These are phyloP conservation scores for Tolypocladium endophyticum DNA, from an alignment of 2,329 filamentous ascomycete species.

Conservation along the genomic window DNA sequence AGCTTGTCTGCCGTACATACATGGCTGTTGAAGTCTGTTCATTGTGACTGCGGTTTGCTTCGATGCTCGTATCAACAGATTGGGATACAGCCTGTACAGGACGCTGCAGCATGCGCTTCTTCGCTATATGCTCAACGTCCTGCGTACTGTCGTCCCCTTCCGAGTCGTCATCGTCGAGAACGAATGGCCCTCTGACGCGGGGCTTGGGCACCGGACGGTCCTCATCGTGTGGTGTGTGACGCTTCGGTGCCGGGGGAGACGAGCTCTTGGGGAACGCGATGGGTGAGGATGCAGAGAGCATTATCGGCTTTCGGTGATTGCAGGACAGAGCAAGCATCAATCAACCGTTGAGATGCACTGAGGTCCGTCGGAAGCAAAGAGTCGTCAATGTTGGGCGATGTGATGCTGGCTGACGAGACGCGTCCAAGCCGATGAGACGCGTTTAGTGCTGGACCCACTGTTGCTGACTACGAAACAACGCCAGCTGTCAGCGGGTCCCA, in stretches of 20 bases:
- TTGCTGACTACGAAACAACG: not conserved
- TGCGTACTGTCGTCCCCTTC: slow-evolving; percentile 6
- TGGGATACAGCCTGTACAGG: slow-evolving; percentile 3
- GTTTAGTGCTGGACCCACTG: slow-evolving; percentile 14
- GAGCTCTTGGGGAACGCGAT: slow-evolving; percentile 44
- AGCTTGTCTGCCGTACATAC: not conserved
- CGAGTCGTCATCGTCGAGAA: slow-evolving; percentile 27
- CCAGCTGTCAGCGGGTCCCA: not conserved
- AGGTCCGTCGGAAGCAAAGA: not conserved
- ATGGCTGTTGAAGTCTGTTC: not conserved
- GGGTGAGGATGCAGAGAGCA: slow-evolving; percentile 52
- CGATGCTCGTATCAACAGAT: not conserved
- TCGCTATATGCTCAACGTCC: slow-evolving; percentile 11
- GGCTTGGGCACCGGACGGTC: slow-evolving; percentile 22
- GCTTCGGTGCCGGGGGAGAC: slow-evolving; percentile 21
- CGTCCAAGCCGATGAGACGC: slow-evolving; percentile 7
- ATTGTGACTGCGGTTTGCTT: slow-evolving; percentile 4
- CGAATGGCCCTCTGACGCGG: slow-evolving; percentile 25
- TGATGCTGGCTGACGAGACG: not conserved
- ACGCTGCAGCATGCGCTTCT: slow-evolving; percentile 21
- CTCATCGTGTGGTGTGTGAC: slow-evolving; percentile 23
- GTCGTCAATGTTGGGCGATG: not conserved
- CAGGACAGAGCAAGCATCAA: not conserved
- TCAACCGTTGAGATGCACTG: not conserved
- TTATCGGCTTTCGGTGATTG: slow-evolving; percentile 15